A percentile compares a stretch with the other conserved stretches of the same genome.
phyloP scores from a whole-genome alignment of 192 early-diverging fungal genomes.

The Tieghemiomyces parasiticus region DNA sequence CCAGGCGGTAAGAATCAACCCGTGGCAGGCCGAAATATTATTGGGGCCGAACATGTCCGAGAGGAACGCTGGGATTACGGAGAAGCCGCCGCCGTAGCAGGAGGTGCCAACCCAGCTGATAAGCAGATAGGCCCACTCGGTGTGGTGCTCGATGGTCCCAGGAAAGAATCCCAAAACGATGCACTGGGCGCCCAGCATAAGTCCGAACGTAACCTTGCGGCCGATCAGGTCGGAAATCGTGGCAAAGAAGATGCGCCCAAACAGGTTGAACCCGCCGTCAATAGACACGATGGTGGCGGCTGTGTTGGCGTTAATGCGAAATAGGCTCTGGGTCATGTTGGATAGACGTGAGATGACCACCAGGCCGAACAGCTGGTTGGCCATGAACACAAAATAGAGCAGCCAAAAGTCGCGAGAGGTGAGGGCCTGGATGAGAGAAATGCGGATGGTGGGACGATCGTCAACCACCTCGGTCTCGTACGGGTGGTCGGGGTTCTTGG shows the following conservation, averaged over 20 bases:
- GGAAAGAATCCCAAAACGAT: conserved; percentile 41
- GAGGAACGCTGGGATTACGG: conserved; percentile 57
- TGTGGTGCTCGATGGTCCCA: conserved; percentile 28
- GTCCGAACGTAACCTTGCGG: conserved; percentile 51
- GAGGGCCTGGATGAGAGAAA: conserved; percentile 36
- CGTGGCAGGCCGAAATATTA: conserved; percentile 58
- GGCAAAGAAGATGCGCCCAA: conserved; percentile 38
- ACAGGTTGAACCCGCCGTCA: conserved; percentile 42
- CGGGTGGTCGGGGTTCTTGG: conserved; percentile 3
- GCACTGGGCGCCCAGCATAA: conserved; percentile 37
- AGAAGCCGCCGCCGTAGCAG: conserved; percentile 64
- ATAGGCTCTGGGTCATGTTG: conserved; percentile 42
- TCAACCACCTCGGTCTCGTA: conserved; percentile 17
- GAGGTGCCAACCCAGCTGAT: conserved; percentile 45
- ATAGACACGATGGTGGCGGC: conserved; percentile 36
- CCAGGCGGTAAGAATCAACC: conserved; percentile 64
- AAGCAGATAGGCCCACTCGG: conserved; percentile 42
- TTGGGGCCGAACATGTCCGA: conserved; percentile 70
- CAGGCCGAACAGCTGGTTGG: conserved; percentile 43
- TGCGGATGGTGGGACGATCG: conserved; percentile 27
- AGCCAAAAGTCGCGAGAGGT: conserved; percentile 39
- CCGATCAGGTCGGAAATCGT: conserved; percentile 39
- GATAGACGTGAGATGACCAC: conserved; percentile 46
- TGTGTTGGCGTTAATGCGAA: conserved; percentile 20
- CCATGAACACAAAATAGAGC: conserved; percentile 46